Evolutionary conservation across 768 basidiomycete genomes (phyloP), one percentile per base, ranked within the genome.

Genomic region (Rhizopogon sp.): DNA sequence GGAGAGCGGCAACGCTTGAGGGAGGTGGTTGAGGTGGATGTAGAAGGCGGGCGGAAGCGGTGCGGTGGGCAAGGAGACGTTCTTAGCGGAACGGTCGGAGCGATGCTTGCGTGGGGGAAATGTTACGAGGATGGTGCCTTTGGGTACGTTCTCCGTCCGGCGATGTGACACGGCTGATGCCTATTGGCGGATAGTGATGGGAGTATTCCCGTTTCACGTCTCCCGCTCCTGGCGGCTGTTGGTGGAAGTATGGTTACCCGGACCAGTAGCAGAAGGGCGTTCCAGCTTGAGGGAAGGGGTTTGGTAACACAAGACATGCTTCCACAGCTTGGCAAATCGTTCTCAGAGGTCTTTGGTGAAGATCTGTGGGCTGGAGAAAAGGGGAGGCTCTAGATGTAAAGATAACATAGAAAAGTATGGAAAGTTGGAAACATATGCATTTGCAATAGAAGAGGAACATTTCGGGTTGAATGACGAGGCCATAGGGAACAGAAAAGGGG

Each of bases 51-150:
- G 1, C 61, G 91, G 62, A 96, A 96, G 73, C 76, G 97, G 53
- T 95, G 93, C 63, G 96, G 97, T 11, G 97, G 97, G 1, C 97
- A 98, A 68, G 97, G 97, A 0, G 97, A 99, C 70, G 84, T 99
- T 39, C 69, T 98, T 53, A 89, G 87, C 62, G 97, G 97, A 11
- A 77, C 80, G 43, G 87, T 93, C 9, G 97, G 94, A 0, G 83
- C 93, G 2, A 83, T 97, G 67, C 75, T 98, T 61, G 95, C 95
- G 4, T 99, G 97, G 96, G 93, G 90, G 5, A 90, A 88, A 67
- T 93, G 90, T 62, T 98, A 90, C 67, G 93, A 95, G 64, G 83
- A 83, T 43, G 90, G 93, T 14, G 81, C 79, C 1, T 93, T 87
- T 60, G 87, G 87, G 91, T 93, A 64, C 63, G 80, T 66, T 57